Conservation (phyloP, 495 filamentous ascomycete genomes). For the Aspergillus sclerotiicarbonarius region DNA sequence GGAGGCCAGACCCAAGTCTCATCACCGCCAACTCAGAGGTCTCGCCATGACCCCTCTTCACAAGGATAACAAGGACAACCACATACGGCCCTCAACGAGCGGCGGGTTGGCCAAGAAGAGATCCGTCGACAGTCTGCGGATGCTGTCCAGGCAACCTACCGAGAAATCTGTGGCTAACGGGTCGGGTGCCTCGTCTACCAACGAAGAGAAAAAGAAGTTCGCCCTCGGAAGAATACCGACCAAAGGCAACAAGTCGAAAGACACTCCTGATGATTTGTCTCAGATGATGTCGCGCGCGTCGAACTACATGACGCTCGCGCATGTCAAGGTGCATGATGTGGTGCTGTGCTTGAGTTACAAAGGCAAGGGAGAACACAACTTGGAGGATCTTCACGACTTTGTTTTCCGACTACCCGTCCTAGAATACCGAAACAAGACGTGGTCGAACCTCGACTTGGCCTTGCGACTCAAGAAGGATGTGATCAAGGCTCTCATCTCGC, state of each 20-base stretch:
- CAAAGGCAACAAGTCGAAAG: conserved; percentile 49
- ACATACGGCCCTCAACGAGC: conserved; percentile 32
- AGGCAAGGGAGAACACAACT: conserved; percentile 88
- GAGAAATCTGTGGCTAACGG: conserved; percentile 37
- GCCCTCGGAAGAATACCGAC: conserved; percentile 44
- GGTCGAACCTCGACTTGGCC: conserved; percentile 95
- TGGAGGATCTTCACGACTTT: conserved; percentile 95
- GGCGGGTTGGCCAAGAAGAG: conserved; percentile 54
- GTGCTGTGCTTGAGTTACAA: conserved; percentile 97
- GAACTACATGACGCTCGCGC: conserved; percentile 95
- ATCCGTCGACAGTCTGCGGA: conserved; percentile 65
- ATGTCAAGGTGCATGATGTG: conserved; percentile 91
- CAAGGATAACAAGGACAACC: conserved; percentile 36
- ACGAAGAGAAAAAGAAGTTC: conserved; percentile 57
- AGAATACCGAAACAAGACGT: conserved; percentile 97
- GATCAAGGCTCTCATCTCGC: conserved; percentile 89
- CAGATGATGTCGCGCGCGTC: conserved; percentile 96
- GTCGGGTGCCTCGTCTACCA: conserved; percentile 41
- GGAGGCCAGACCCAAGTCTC: conserved; percentile 36
- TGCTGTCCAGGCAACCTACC: conserved; percentile 46
- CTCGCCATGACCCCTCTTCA: conserved; percentile 39
- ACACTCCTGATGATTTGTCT: conserved; percentile 84
- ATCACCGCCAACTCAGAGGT: conserved; percentile 46
- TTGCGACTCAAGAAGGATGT: conserved; percentile 90
- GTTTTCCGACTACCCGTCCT: conserved; percentile 93